Evolutionary conservation across 768 basidiomycete species (phyloP), one percentile per base, ranked within the genome.

Genomic region (Suillus tomentosus): DNA sequence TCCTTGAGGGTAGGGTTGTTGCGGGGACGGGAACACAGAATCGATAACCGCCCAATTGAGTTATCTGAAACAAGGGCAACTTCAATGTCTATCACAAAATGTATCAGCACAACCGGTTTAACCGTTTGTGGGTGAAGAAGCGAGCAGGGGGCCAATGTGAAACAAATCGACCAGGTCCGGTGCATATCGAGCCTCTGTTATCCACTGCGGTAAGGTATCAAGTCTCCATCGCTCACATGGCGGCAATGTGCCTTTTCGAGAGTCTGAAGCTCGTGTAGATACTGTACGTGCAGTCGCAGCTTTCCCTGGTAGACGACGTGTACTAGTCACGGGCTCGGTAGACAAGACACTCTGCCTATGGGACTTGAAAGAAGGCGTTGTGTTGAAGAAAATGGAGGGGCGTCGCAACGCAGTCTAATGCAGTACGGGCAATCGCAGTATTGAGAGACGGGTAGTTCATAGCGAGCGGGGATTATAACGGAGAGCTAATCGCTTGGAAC

Each of bases 381-480:
- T 56, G 14, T 56, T 56, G 55, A 56, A 56, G 22, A 39, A 39
- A 22, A 39, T 56, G 55, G 37, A 37, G 22, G 55, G 55, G 3
- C 37, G 39, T 39, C 36, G 37, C 37, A 37, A 37, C 2, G n/a
- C n/a, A 22, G 37, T 56, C 22, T 22, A 37, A 37, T 2, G n/a
- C n/a, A 22, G 22, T 56, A 22, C 36, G 37, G 22, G 22, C 37
- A 56, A 22, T 56, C 1, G 36, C 36, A 9, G 37, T 56, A 39
- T 56, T 37, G 22, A 24, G 37, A 5, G 37, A 56, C 4, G 55
- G 37, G 5, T 8, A 56, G 3, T 56, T 15, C 8, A 56, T 56
- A 39, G 36, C 37, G 15, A 56, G 55, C 14, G 55, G 55, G 7
- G 55, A 56, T 56, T 22, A 37, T 15, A 39, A 39, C 8, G 55